Conservation (phyloP, 176 grass and related monocot genomes). For the Juncus inflexus region DNA sequence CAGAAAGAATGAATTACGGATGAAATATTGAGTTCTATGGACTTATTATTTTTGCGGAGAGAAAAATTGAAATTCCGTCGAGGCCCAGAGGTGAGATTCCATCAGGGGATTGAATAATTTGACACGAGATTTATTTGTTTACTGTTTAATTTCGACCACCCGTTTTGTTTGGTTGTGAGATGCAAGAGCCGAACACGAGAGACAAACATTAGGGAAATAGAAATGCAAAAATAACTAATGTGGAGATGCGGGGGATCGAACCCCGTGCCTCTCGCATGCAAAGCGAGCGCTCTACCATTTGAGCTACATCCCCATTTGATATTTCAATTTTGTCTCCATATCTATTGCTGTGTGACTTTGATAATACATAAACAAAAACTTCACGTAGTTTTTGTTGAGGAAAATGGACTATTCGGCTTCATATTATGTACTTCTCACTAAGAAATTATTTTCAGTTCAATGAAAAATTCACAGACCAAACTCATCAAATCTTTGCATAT, state of each 20-base stretch:
- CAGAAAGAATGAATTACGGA: not conserved
- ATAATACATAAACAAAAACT: too few relatives aligned
- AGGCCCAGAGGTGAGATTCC: not conserved
- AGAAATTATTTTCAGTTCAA: too few relatives aligned
- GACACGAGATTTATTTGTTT: not conserved
- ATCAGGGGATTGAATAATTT: not conserved
- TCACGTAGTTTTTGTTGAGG: too few relatives aligned
- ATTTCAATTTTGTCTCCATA: not conserved
- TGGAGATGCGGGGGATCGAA: conserved; percentile 57
- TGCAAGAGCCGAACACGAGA: not conserved
- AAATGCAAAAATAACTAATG: not conserved
- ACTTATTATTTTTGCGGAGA: not conserved
- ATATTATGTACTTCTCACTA: too few relatives aligned
- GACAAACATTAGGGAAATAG: not conserved
- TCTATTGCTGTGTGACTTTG: too few relatives aligned
- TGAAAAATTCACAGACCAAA: too few relatives aligned
- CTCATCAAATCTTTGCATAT: too few relatives aligned
- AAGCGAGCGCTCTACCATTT: conserved; percentile 68
- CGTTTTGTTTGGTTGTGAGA: not conserved
- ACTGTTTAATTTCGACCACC: not conserved
- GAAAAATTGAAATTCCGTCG: not conserved
- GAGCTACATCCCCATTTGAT: conserved; percentile 28
- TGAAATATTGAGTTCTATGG: not conserved
- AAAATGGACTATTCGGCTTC: too few relatives aligned
- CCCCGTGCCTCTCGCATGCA: conserved; percentile 66